These are phyloP conservation scores for Heterobasidion parviporum DNA, from an alignment of 1,284 basidiomycete genomes.

Conservation along the genomic window DNA sequence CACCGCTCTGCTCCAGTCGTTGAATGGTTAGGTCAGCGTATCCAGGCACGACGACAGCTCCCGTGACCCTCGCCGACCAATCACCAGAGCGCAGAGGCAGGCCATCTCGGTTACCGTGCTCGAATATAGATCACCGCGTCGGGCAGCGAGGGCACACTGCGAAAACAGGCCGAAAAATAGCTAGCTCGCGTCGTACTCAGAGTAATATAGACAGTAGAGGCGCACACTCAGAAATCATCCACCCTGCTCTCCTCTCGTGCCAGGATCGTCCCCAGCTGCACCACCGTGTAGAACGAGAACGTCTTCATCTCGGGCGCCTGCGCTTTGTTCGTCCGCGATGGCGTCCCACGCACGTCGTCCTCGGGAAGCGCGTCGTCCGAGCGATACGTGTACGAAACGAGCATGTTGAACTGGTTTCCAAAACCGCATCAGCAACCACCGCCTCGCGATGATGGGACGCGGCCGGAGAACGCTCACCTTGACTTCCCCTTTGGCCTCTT, in stretches of 20 bases:
- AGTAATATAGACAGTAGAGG: neutral
- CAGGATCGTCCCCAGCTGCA: slow-evolving; percentile 68
- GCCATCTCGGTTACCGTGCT: too few species aligned
- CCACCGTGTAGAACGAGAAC: slow-evolving; percentile 78
- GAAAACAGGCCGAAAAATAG: too few species aligned
- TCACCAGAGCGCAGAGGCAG: too few species aligned
- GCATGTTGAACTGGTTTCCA: slow-evolving; percentile 73
- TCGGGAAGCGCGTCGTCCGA: slow-evolving; percentile 73
- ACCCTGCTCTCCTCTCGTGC: slow-evolving; percentile 41
- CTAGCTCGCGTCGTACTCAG: too few species aligned
- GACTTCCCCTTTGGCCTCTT: slow-evolving; percentile 64
- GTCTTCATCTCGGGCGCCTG: slow-evolving; percentile 67
- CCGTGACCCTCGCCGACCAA: too few species aligned
- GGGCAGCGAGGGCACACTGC: too few species aligned
- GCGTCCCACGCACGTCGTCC: slow-evolving; percentile 45
- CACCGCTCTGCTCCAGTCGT: neutral
- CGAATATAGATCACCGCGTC: too few species aligned
- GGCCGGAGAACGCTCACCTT: slow-evolving; percentile 41
- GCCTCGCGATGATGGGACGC: slow-evolving; percentile 3
- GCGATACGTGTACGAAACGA: slow-evolving; percentile 87
- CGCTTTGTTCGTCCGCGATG: slow-evolving; percentile 31
- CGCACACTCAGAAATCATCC: slow-evolving; percentile 8
- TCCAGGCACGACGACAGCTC: neutral
- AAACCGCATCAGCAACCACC: slow-evolving; percentile 8
- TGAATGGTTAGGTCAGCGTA: neutral